These are phyloP conservation scores for Hypoxylon cercidicola DNA, from an alignment of 495 filamentous ascomycete genomes.

Conservation along the genomic window DNA sequence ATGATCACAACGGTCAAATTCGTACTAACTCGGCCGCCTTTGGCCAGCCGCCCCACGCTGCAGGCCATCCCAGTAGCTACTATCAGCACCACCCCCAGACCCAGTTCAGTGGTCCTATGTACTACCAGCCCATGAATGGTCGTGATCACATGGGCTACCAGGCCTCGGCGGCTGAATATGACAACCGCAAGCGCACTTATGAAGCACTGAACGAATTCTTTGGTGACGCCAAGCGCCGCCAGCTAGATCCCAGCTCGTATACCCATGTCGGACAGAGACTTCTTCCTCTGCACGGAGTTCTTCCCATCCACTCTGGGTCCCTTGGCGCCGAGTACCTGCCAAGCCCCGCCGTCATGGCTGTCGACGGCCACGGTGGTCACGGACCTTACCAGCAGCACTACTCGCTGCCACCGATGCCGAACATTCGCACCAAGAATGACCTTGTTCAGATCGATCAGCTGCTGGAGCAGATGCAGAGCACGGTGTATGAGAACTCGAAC, in stretches of 20 bases:
- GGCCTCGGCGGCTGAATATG: constrained; percentile 61
- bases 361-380: constrained; percentile 61
- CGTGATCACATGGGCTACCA: constrained; percentile 63
- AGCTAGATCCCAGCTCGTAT: constrained; percentile 87
- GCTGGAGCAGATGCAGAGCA: constrained; percentile 92
- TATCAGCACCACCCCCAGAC: constrained; percentile 71
- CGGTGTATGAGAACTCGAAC: constrained; percentile 90
- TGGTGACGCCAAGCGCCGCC: constrained; percentile 85
- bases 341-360: constrained; percentile 52
- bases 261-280: constrained; percentile 82
- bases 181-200: constrained; percentile 80
- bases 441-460: constrained; percentile 91
- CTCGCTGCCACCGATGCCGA: constrained; percentile 86
- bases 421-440: constrained; percentile 91
- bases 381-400: constrained; percentile 70
- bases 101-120: constrained; percentile 64
- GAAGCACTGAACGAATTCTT: constrained; percentile 95
- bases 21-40: constrained; percentile 63
- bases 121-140: constrained; percentile 72
- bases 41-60: constrained; percentile 60
- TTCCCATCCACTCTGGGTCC: constrained; percentile 70
- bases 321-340: constrained; percentile 75
- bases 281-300: constrained; percentile 71
- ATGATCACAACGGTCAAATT: constrained; percentile 68
- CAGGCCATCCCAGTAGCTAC: constrained; percentile 61